These are phyloP conservation scores for Phytophthora europaea DNA, from an alignment of 352 stramenopile genomes.

Conservation along the genomic window DNA sequence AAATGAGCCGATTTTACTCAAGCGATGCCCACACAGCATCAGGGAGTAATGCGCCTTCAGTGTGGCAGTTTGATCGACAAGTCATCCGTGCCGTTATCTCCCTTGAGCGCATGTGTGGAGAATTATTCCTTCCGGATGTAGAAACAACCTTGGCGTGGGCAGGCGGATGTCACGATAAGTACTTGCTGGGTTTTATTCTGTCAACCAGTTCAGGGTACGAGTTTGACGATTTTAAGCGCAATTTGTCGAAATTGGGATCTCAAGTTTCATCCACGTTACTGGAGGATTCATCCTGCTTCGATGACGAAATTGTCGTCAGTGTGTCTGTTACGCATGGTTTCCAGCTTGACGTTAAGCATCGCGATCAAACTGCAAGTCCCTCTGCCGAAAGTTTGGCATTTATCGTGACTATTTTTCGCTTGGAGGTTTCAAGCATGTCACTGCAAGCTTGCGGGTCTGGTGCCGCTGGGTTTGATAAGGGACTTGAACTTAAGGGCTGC, in stretches of 20 bases:
- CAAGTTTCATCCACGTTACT: conserved; percentile 40
- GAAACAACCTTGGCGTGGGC: conserved; percentile 51
- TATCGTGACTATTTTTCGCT: conserved; percentile 38
- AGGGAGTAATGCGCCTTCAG: conserved; percentile 12
- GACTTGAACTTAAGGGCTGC: conserved; percentile 66
- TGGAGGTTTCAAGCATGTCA: conserved; percentile 47
- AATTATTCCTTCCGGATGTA: conserved; percentile 60
- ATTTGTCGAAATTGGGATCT: conserved; percentile 60
- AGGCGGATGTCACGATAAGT: conserved; percentile 50
- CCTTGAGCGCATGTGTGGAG: conserved; percentile 43
- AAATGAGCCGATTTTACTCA: conserved; percentile 55
- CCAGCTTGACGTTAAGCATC: conserved; percentile 54
- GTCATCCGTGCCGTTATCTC: conserved; percentile 34
- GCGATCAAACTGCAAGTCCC: conserved; percentile 34
- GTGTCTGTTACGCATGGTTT: conserved; percentile 44
- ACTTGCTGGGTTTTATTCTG: conserved; percentile 72
- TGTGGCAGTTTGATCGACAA: conserved; percentile 35
- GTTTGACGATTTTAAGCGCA: conserved; percentile 59
- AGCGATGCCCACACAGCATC: conserved; percentile 14
- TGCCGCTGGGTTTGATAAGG: conserved; percentile 16
- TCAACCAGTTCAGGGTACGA: conserved; percentile 76
- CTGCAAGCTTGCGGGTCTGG: conserved; percentile 37
- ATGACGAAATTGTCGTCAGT: conserved; percentile 37
- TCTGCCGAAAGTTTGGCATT: conserved; percentile 17
- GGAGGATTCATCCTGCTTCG: conserved; percentile 37